Evolutionary conservation across 345 rosid genomes (phyloP), one percentile per base, ranked within the genome.

Genomic region (Eucalyptus cloeziana): DNA sequence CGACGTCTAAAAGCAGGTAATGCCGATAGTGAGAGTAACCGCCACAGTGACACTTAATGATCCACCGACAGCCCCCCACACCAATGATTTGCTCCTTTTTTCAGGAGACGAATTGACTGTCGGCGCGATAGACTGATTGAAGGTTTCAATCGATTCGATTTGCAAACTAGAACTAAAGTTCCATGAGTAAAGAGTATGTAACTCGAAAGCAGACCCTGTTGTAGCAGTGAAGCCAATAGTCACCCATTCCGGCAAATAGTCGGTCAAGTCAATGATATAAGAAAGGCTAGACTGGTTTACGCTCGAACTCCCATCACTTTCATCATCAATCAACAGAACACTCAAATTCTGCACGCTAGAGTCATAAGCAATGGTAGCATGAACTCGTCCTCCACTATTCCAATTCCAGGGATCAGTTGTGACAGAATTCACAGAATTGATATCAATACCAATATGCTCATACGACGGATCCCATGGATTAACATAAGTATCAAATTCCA

Each of bases 161-260:
- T 0, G 64, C 6, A 89, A 22, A 56, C 87, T 88, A 13, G 92
- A 90, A n/a, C 21, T 49, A 13, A 90, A 91, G 7, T 85, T 83
- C 91, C 92, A 88, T 19, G 88, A 90, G 43, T 47, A 30, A 15
- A 90, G 85, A 33, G 31, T 62, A 15, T 90, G 88, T 17, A 89
- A 37, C 86, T 88, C 89, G 27, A n/a, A 76, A 0, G 0, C 31
- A 33, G 14, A 5, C 3, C 87, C 90, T 21, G 81, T 90, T 40
- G 86, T 33, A 22, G 86, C 89, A 47, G 92, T 90, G 87, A 91
- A 91, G 37, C 92, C 92, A 3, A 91, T 86, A 71, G 88, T 64
- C 76, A 64, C 76, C 76, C 76, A 62, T 62, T 64, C 76, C 6
- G 37, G 76, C 76, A 64, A 15, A 64, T 1, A 0, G 21, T n/a